Conservation (phyloP, 164 flowering plant species). For the Stephania cephalantha region DNA sequence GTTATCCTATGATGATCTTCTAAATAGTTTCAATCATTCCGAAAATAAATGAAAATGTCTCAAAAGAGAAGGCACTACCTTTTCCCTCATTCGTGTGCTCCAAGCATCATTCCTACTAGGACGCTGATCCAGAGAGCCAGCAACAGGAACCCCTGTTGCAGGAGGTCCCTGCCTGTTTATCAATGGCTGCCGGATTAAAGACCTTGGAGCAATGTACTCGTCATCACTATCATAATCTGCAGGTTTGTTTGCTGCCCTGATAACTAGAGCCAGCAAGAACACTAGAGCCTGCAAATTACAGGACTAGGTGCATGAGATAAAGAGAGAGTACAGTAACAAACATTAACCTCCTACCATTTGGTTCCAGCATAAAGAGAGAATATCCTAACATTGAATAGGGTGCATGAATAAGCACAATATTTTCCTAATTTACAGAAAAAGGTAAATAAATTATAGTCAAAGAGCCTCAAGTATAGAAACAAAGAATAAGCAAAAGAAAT, state of each 20-base stretch:
- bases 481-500: neutral
- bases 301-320: neutral
- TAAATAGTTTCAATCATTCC: neutral
- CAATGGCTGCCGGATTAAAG: conserved; percentile 56
- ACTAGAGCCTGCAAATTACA: conserved; percentile 53
- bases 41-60: neutral
- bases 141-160: conserved; percentile 59
- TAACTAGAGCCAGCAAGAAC: conserved; percentile 61
- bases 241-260: conserved; percentile 69
- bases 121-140: conserved; percentile 59
- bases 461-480: neutral
- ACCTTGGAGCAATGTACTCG: conserved; percentile 55
- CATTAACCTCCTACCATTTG: neutral
- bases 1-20: neutral
- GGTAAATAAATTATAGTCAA: neutral
- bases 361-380: neutral
- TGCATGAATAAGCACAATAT: neutral
- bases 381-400: neutral
- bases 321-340: neutral
- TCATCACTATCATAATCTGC: conserved; percentile 84
- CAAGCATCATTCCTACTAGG: conserved; percentile 82
- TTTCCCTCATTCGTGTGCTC: conserved; percentile 91
- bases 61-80: conserved; percentile 30
- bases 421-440: neutral
- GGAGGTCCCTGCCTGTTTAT: conserved; percentile 51